Base-by-base conservation (phyloP, 2,329 filamentous ascomycete species). In the Verticillium nubilum region DNA sequence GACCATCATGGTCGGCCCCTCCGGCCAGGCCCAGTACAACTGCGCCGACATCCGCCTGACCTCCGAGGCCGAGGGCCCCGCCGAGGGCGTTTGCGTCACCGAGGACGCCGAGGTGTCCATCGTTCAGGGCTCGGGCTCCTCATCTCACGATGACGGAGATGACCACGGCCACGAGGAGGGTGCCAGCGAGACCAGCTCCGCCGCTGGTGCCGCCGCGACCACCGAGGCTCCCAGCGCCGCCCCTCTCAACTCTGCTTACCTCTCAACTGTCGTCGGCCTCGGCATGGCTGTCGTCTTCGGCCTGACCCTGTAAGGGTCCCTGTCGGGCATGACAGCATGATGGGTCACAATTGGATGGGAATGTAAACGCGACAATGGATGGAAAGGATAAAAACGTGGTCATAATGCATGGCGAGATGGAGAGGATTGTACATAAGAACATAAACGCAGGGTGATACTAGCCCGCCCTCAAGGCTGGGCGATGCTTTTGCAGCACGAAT, bases 1-100 rank as follows among this genome's bases (percentile, higher is more conserved):
- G 74, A 84, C 92, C 57, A 80, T 91, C 35, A 87, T 85, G 4
- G 77, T 85, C 54, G 86, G 84, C 28, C 77, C 82, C 25, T 76
- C 75, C 4, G 81, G 78, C 23, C 80, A 78, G 42, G 86, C 88
- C 17, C 74, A 92, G 31, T 92, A 91, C 73, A 89, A 87, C 73
- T 93, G 90, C 72, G 87, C 89, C 68, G 89, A 93, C 67, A 84
- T 92, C 64, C 86, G 83, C 27, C 87, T 93, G 75, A 81, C 79
- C 31, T 74, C 76, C 57, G 74, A 76, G 12, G 78, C 83, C 4
- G 75, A 79, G 19, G 70, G 75, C 9, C 76, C 81, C 17, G 69
- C 74, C 27, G 74, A 70, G 25, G 73, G 75, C 47, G 73, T 80
- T 60, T 91, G 88, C 79, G 75, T 73, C 63, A 89, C 85, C 64